Evolutionary conservation across 75 land plant species (phyloP).

Genomic region (Azolla pinnata): DNA sequence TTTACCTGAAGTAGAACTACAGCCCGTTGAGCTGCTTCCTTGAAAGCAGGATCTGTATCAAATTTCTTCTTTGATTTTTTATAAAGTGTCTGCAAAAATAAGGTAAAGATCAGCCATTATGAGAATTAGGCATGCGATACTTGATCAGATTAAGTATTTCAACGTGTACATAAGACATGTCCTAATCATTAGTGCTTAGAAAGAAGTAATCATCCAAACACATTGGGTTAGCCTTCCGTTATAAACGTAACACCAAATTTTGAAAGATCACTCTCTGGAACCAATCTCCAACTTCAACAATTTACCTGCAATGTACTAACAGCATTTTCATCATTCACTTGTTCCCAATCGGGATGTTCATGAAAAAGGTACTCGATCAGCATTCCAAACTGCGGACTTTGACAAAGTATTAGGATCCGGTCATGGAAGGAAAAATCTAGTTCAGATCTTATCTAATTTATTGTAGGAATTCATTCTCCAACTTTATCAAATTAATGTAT

Average conservation of each 20-base stretch:
- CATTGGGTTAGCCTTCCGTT: too few relatives aligned
- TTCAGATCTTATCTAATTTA: too few relatives aligned
- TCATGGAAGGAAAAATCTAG: too few relatives aligned
- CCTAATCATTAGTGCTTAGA: too few relatives aligned
- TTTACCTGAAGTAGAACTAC: slow-evolving; percentile 84
- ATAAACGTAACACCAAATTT: neutral
- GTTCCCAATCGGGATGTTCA: slow-evolving; percentile 81
- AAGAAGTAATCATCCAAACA: too few relatives aligned
- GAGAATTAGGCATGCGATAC: neutral
- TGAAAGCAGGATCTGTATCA: slow-evolving; percentile 69
- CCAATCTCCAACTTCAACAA: neutral
- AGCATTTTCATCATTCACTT: slow-evolving; percentile 46
- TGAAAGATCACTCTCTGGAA: neutral
- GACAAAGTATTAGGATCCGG: too few relatives aligned
- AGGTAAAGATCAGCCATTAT: neutral
- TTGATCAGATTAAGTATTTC: too few relatives aligned
- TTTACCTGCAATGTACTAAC: slow-evolving; percentile 86
- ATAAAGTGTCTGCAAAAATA: slow-evolving; percentile 56
- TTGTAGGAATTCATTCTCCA: too few relatives aligned
- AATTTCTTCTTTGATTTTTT: slow-evolving; percentile 76
- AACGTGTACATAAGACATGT: too few relatives aligned
- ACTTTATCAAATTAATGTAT: too few relatives aligned
- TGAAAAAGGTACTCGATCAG: slow-evolving; percentile 86
- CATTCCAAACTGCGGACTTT: slow-evolving; percentile 98
- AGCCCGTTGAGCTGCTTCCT: slow-evolving; percentile 72